Base-by-base conservation (phyloP, 1,139 yeast species). In the Pichia sp. region DNA sequence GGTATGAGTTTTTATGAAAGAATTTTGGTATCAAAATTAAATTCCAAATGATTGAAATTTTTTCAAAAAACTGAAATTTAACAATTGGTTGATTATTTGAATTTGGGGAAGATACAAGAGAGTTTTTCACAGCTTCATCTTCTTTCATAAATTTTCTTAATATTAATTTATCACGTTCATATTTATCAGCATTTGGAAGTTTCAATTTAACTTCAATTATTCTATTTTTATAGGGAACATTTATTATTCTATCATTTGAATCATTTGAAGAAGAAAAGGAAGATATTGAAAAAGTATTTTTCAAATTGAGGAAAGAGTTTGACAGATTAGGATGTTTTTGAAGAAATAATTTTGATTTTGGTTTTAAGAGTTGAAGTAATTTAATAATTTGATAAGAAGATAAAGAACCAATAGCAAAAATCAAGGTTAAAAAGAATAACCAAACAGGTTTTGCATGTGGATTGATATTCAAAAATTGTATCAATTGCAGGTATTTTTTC, bases 31-130 rank as follows among this genome's bases (percentile, higher is more conserved):
- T 80, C 51, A 89, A 68, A 35, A 89, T 84, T 19, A 55, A 45
- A 51, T 78, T 72, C 85, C 95, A 84, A 33, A 89, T 75, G 26
- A 89, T 86, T 27, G 70, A 65, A 50, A 87, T 66, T 64, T 88
- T 95, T 49, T 77, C 76, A 48, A 86, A 63, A 54, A 87, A 86
- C 54, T 74, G 74, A 29, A 87, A 80, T 57, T 81, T 77, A 50
- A 81, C 68, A 13, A 77, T 50, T 48, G 60, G 69, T 22, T 16
- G 14, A 28, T 21, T 7, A 8, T n/a, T 10, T 9, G 39, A 25
- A 11, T 32, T 32, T 24, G 31, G 18, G 16, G 24, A 15, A 16
- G 31, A 25, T 7, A 33, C 9, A 11, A 35, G 21, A 15, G 31
- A 21, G 11, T 41, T 11, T 27, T 34, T 36, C 13, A 31, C 37